These are phyloP conservation scores for Setaria viridis DNA, from an alignment of 202 grass and related monocot species.

Conservation along the genomic window DNA sequence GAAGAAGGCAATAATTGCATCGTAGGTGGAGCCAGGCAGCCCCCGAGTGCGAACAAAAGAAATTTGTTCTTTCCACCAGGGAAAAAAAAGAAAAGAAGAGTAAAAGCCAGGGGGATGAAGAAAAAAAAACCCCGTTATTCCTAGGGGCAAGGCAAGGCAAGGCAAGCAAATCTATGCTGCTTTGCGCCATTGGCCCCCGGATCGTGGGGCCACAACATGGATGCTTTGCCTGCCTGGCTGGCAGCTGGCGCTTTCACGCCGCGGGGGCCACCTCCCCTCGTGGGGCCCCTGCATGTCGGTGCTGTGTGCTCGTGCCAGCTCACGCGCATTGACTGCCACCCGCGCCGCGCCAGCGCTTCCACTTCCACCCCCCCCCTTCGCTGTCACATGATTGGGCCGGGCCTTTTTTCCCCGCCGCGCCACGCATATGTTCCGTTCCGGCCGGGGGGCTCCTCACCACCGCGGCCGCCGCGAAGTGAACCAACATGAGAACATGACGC, in stretches of 20 bases:
- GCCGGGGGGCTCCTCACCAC: too few relatives aligned
- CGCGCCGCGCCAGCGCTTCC: neutral
- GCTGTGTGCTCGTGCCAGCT: conserved; percentile 3
- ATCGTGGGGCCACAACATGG: neutral
- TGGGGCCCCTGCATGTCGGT: conserved; percentile 22
- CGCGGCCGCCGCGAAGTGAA: too few relatives aligned
- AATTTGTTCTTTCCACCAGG: neutral
- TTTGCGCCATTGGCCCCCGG: neutral
- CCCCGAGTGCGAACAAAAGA: neutral
- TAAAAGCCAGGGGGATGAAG: too few relatives aligned
- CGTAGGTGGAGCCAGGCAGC: neutral
- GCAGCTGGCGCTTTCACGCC: conserved; percentile 20
- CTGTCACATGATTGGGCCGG: conserved; percentile 28
- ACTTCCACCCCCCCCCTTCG: neutral
- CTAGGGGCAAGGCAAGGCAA: neutral
- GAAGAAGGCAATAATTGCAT: neutral
- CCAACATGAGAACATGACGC: neutral
- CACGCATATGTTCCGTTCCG: neutral
- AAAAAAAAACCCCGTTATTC: conserved; percentile 27
- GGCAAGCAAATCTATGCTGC: neutral
- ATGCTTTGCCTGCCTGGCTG: conserved; percentile 16
- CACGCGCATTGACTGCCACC: conserved; percentile 29
- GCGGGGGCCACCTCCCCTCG: neutral
- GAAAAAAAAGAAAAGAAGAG: neutral
- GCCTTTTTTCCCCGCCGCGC: neutral